Conservation (phyloP, 2,329 filamentous ascomycete genomes). For the Aaosphaeria pasadenensis region DNA sequence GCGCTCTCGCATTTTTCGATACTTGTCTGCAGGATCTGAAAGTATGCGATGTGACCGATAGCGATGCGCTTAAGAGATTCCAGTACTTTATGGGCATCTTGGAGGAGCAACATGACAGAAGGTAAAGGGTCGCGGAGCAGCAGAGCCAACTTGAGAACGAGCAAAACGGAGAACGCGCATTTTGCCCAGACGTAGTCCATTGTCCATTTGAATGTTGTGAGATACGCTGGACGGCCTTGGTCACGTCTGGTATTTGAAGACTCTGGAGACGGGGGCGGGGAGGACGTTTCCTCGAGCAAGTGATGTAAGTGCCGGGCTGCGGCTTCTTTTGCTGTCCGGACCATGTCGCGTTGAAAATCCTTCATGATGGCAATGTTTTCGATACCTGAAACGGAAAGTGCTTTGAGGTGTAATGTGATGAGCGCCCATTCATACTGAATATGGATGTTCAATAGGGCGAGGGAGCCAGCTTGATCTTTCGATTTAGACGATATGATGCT, state of each 20-base stretch:
- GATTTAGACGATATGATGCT: slow-evolving; percentile 18
- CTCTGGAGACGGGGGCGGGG: slow-evolving; percentile 4
- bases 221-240: slow-evolving; percentile 33
- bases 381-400: slow-evolving; percentile 47
- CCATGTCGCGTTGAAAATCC: slow-evolving; percentile 45
- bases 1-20: slow-evolving; percentile 51
- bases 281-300: slow-evolving; percentile 35
- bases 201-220: slow-evolving; percentile 51
- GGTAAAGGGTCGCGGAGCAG: slow-evolving; percentile 45
- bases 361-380: slow-evolving; percentile 54
- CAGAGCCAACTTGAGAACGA: slow-evolving; percentile 53
- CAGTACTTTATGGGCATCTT: slow-evolving; percentile 44
- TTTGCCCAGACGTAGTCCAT: slow-evolving; percentile 61
- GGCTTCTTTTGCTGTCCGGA: slow-evolving; percentile 51
- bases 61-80: slow-evolving; percentile 42
- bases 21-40: slow-evolving; percentile 48
- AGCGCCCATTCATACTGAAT: slow-evolving; percentile 55
- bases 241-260: neutral
- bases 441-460: slow-evolving; percentile 44
- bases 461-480: slow-evolving; percentile 7
- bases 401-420: slow-evolving; percentile 52
- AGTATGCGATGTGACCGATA: slow-evolving; percentile 46
- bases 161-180: slow-evolving; percentile 55
- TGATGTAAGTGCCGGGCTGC: slow-evolving; percentile 51
- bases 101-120: slow-evolving; percentile 40